These are phyloP conservation scores for Candida lessepsii DNA, from an alignment of 805 yeast genomes.

Conservation along the genomic window DNA sequence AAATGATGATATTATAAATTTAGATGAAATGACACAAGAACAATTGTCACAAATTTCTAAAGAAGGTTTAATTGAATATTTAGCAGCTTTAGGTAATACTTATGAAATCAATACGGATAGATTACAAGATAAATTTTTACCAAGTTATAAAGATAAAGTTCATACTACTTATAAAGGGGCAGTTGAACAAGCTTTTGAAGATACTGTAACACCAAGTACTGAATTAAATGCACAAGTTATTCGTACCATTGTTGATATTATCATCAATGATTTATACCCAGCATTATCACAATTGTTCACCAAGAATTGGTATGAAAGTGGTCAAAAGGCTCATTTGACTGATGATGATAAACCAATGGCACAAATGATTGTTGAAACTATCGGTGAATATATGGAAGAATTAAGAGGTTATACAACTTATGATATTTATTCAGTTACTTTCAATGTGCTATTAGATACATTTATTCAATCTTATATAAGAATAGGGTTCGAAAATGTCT, in stretches of 20 bases:
- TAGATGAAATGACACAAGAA: conserved; percentile 41
- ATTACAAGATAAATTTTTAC: conserved; percentile 63
- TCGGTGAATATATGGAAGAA: conserved; percentile 72
- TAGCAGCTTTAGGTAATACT: conserved; percentile 82
- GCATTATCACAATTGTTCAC: conserved; percentile 64
- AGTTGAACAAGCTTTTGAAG: conserved; percentile 36
- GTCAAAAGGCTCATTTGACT: conserved; percentile 19
- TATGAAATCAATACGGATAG: conserved; percentile 74
- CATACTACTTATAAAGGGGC: conserved; percentile 39
- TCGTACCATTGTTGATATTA: conserved; percentile 62
- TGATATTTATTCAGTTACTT: conserved; percentile 40
- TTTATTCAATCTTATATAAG: conserved; percentile 38
- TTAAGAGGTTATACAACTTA: conserved; percentile 47
- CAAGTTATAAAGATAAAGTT: conserved; percentile 60
- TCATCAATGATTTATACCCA: conserved; percentile 67
- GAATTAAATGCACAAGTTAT: conserved; percentile 80
- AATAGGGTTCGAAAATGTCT: conserved; percentile 40
- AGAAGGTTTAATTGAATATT: conserved; percentile 78
- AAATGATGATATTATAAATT: conserved; percentile 21
- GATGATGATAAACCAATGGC: conserved; percentile 46
- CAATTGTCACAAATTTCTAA: conserved; percentile 35
- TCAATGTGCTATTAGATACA: conserved; percentile 36
- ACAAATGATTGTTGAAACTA: conserved; percentile 64
- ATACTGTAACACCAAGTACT: conserved; percentile 58
- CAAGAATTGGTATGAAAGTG: conserved; percentile 67